Base-by-base conservation (phyloP, 768 basidiomycete genomes). In the Xerocomellus dryophilus region DNA sequence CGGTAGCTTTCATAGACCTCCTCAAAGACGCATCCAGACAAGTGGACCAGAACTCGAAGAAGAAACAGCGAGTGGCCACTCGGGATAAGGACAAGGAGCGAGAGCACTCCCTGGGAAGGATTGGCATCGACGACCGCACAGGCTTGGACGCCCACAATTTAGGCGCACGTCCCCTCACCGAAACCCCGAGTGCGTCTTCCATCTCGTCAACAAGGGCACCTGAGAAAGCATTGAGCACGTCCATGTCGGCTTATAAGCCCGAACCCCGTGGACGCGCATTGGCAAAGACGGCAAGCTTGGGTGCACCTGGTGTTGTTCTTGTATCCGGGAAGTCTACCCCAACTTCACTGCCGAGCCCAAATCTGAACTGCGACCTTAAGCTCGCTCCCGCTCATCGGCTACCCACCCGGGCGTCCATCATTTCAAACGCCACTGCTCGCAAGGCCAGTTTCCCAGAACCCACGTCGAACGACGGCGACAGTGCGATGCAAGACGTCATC, bases 11-110 rank as follows among this genome's bases (percentile, higher is more conserved):
- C 47, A 43, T 67, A 12, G 54, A 62, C 7, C 63, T 70, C 17
- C 65, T 69, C 40, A 57, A 57, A 27, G 56, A 65, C n/a, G 56
- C 59, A 8, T 61, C 59, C 31, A 60, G 39, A 23, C 50, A 61
- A n/a, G 18, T 67, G 17, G 68, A 69, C 25, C 54, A 56, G 32
- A 67, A 71, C 42, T 54, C 68, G 11, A 47, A 47, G 40, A 65
- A 60, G 53, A 69, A 69, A 51, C 63, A 71, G 43, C 56, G 50
- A 14, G 20, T 47, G 18, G 57, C 29, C n/a, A 59, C 41, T 8
- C 54, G 61, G 7, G 47, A 32, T 38, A 56, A 47, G 40, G 60
- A 57, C 27, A 25, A 61, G 50, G 32, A 48, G 7, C 47, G 50
- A 40, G 58, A 48, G 12, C 46, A 34, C 4, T 54, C 57, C 23